Percentiles rank a stretch among this genome's conserved stretches.
Conservation (phyloP, 2,329 filamentous ascomycete species). For the Lecanosticta acicola region DNA sequence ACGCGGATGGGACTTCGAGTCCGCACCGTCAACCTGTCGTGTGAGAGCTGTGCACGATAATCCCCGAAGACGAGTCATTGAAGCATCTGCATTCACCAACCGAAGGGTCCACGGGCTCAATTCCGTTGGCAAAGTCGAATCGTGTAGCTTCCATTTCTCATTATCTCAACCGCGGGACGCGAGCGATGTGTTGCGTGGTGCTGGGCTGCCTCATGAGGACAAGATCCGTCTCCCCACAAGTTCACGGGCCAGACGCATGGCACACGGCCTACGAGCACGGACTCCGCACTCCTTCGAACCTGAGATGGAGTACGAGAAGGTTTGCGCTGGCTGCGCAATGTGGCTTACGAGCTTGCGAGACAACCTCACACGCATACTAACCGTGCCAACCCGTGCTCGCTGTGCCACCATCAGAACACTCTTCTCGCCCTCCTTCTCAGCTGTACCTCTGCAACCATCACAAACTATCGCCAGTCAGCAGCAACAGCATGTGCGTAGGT, state of each 20-base stretch:
- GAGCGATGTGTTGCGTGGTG: background rate
- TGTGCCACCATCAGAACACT: too few relatives aligned
- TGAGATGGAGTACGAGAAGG: background rate
- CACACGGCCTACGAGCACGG: background rate
- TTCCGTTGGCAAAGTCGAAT: background rate
- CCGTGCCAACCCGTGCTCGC: too few relatives aligned
- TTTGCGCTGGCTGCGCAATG: background rate
- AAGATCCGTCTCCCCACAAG: background rate
- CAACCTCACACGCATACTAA: too few relatives aligned
- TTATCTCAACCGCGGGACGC: background rate
- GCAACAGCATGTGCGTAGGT: background rate
- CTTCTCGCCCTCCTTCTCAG: background rate
- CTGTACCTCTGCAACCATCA: background rate
- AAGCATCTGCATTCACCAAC: background rate
- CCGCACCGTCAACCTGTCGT: background rate
- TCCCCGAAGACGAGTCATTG: background rate
- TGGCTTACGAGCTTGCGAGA: background rate
- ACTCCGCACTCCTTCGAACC: background rate
- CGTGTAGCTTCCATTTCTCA: background rate
- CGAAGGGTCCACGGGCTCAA: background rate
- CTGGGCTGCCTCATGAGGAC: background rate
- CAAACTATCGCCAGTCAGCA: background rate
- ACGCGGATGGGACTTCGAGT: background rate
- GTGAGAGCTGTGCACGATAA: background rate
- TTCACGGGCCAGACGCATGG: background rate